Base-by-base conservation (phyloP, 1,284 basidiomycete genomes). In the Garcileccinum viscosum region DNA sequence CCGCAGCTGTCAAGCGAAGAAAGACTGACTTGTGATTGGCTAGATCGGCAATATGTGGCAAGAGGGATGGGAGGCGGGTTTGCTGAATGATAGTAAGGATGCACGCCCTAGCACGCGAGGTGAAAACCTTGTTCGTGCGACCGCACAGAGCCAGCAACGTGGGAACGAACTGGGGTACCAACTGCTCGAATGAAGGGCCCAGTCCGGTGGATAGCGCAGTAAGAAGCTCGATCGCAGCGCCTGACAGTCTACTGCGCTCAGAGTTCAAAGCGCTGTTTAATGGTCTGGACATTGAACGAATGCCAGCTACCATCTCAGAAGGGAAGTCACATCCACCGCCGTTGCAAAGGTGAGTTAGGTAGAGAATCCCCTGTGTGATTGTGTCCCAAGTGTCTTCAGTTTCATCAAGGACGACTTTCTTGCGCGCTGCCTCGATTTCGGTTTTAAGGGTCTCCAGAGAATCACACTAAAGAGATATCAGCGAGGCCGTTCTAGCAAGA, bases 371-470 rank as follows among this genome's bases (percentile, higher is more conserved):
- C 59, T 86, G 84, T 9, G 86, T 81, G 50, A 96, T 93, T n/a
- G 82, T 84, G 67, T 95, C 93, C 94, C 94, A 96, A 4, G 89
- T 90, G 50, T 96, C 93, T 78, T 96, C 95, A 2, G 91, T 90
- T 81, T 96, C 94, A 38, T 84, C 77, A n/a, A 89, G 81, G 60
- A 81, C 78, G 19, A 95, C 76, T 50, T 84, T 81, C 47, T 80
- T 73, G 64, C 83, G 84, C 35, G 88, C 74, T 27, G 74, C 58
- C n/a, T 84, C 83, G 62, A 88, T 74, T 72, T 88, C 82, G 27
- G 77, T 67, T 70, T 76, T 78, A n/a, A 89, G 73, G 62, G 72
- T 73, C 61, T 74, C 72, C 40, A 74, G 67, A 42, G 83, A 83
- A 68, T 74, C 69, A 65, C 84, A 86, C 80, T 80, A 33, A 58